A percentile compares a stretch with the other conserved stretches of the same genome.
phyloP scores from a whole-genome alignment of 257 asterid genomes.

The Forsythia suspensa region DNA sequence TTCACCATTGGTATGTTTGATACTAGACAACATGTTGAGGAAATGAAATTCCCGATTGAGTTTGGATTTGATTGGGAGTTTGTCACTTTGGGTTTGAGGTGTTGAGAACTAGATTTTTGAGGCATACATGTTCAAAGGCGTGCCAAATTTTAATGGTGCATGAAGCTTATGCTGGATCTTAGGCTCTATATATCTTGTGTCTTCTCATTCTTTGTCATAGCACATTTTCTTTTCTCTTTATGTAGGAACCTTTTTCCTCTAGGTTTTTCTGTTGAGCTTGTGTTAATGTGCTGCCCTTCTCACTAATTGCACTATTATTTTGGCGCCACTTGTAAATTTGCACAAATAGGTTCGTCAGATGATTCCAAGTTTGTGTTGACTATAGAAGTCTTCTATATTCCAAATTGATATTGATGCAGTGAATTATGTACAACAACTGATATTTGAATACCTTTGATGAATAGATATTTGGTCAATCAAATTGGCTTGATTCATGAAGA shows the following conservation, averaged over 20 bases:
- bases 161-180: not conserved
- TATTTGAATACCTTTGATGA: not conserved
- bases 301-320: not conserved
- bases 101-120: not conserved
- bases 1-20: not conserved
- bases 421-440: constrained; percentile 6
- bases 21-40: not conserved
- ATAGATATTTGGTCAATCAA: constrained; percentile 10
- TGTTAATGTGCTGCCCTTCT: not conserved
- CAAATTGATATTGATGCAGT: constrained; percentile 9
- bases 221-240: not conserved
- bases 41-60: not conserved
- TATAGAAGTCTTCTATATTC: constrained; percentile 2
- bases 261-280: not conserved
- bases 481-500: constrained; percentile 13
- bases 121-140: not conserved
- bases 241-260: not conserved
- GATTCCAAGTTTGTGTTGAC: constrained; percentile 7
- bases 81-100: not conserved
- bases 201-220: not conserved
- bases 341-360: not conserved
- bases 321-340: not conserved
- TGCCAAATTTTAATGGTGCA: not conserved
- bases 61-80: not conserved
- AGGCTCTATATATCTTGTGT: not conserved